Evolutionary conservation across 2,329 filamentous ascomycete species (phyloP), one percentile per base, ranked within the genome.

Genomic region (Colletotrichum theobromicola): DNA sequence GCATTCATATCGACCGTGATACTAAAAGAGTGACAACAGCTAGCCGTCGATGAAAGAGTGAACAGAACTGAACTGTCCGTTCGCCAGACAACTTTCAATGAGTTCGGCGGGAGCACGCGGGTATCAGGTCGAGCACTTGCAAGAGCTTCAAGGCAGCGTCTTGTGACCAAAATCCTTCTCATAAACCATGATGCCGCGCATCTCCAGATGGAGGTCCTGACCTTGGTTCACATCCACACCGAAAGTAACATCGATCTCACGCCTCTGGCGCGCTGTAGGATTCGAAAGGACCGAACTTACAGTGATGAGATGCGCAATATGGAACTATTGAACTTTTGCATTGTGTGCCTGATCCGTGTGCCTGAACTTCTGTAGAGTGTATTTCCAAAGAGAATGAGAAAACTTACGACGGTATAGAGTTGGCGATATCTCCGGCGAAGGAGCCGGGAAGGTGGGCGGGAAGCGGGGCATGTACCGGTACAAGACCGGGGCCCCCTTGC

Each of bases 391-490:
- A 46, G 42, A n/a, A 21, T 7, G 42, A 50, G n/a, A 10, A 50
- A 50, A 1, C 42, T 50, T 50, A 50, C 42, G 76, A 50, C 42
- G n/a, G 42, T 50, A 50, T 50, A 50, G 42, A 50, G n/a, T 50
- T 50, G 42, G 42, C n/a, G 42, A 50, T 21, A 50, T 21, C 42
- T 50, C 42, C 42, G 42, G 42, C n/a, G 42, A 50, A 50, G 42
- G 42, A 50, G 42, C 42, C 42, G 42, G 42, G 12, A 50, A 50
- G 42, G 42, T 50, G 42, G 42, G 42, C n/a, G 42, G n/a, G 66
- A 77, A 76, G 63, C 71, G 46, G 26, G 76, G 76, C 55, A 74
- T 46, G 28, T 78, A 72, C 74, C 78, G 77, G 70, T 78, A 64
- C 67, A 65, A 65, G 30, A 53, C 70, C 64, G 30, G 28, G 21